Evolutionary conservation across 768 basidiomycete species (phyloP).

Genomic region (Mrakia blollopis): DNA sequence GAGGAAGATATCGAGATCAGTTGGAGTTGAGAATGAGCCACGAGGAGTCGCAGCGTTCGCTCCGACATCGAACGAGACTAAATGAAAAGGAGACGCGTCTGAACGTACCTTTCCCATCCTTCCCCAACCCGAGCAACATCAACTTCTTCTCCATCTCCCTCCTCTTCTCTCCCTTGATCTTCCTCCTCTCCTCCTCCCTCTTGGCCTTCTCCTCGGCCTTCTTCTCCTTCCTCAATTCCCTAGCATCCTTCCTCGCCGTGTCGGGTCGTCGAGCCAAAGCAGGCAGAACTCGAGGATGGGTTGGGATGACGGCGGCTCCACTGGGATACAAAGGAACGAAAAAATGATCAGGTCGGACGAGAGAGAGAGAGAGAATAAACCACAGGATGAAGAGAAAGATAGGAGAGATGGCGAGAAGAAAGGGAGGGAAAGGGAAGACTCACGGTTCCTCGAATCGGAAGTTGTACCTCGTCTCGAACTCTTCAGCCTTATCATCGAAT

Average conservation of each 20-base stretch:
- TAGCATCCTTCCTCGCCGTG: slow-evolving; percentile 75
- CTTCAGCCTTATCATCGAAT: slow-evolving; percentile 85
- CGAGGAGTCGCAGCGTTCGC: too few species aligned
- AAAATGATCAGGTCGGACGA: not conserved
- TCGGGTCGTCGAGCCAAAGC: slow-evolving; percentile 55
- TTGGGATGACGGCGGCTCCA: slow-evolving; percentile 59
- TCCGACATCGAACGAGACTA: not conserved
- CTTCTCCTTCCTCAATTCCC: slow-evolving; percentile 67
- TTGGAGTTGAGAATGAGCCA: too few species aligned
- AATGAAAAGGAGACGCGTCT: not conserved
- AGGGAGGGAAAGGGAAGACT: slow-evolving; percentile 43
- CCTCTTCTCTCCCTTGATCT: slow-evolving; percentile 64
- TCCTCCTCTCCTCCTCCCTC: slow-evolving; percentile 61
- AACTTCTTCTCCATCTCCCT: slow-evolving; percentile 60
- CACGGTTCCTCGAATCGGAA: slow-evolving; percentile 96
- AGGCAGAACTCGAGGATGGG: slow-evolving; percentile 65
- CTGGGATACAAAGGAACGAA: slow-evolving; percentile 46
- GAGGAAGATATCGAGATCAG: not conserved
- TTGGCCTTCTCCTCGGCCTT: slow-evolving; percentile 49
- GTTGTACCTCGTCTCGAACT: slow-evolving; percentile 94
- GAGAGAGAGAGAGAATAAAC: not conserved
- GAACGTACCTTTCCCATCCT: slow-evolving; percentile 24
- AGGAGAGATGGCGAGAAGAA: too few species aligned
- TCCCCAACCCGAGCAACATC: slow-evolving; percentile 46
- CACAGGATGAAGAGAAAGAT: not conserved